Percentiles rank a stretch among this genome's conserved stretches.
Conservation (phyloP, 2,329 filamentous ascomycete genomes). For the Verticillium albo-atrum region DNA sequence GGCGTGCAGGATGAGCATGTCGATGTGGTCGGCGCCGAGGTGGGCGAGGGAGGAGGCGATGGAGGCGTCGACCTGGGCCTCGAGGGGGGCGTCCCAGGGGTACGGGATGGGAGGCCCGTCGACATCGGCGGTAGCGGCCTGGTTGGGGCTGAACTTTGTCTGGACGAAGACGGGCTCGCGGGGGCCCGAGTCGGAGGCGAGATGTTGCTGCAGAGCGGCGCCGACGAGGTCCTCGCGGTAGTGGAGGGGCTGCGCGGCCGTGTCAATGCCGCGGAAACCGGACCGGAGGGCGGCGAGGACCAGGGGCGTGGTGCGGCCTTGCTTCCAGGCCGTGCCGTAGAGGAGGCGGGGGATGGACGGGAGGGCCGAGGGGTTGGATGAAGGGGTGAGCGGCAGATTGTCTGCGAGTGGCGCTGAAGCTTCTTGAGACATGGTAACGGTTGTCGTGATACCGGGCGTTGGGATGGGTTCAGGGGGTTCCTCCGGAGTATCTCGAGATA, state of each 20-base stretch:
- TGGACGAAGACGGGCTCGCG: slow-evolving; percentile 51
- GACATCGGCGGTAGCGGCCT: slow-evolving; percentile 49
- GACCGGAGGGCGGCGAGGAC: slow-evolving; percentile 63
- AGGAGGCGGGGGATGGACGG: slow-evolving; percentile 48
- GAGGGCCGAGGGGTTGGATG: background rate
- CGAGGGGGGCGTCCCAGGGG: slow-evolving; percentile 61
- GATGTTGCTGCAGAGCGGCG: slow-evolving; percentile 49
- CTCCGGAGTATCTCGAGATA: too few relatives aligned
- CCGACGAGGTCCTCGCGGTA: slow-evolving; percentile 72
- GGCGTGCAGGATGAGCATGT: slow-evolving; percentile 74
- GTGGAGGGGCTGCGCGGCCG: slow-evolving; percentile 73
- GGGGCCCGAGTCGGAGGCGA: slow-evolving; percentile 4
- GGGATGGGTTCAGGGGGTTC: background rate
- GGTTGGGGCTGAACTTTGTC: slow-evolving; percentile 70
- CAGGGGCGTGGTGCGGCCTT: slow-evolving; percentile 59
- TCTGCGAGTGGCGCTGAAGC: background rate
- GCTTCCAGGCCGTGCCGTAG: slow-evolving; percentile 88
- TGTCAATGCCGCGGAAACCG: slow-evolving; percentile 73
- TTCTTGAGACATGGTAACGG: slow-evolving; percentile 2
- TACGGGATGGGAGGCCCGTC: slow-evolving; percentile 43
- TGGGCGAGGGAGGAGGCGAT: slow-evolving; percentile 63
- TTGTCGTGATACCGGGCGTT: too few relatives aligned
- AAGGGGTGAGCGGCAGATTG: slow-evolving; percentile 1
- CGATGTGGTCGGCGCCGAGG: slow-evolving; percentile 45
- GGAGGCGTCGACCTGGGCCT: slow-evolving; percentile 62